Percentiles rank a stretch among this genome's conserved stretches.
Conservation (phyloP, 1,284 basidiomycete genomes). For the Sanghuangporus weigelae region DNA sequence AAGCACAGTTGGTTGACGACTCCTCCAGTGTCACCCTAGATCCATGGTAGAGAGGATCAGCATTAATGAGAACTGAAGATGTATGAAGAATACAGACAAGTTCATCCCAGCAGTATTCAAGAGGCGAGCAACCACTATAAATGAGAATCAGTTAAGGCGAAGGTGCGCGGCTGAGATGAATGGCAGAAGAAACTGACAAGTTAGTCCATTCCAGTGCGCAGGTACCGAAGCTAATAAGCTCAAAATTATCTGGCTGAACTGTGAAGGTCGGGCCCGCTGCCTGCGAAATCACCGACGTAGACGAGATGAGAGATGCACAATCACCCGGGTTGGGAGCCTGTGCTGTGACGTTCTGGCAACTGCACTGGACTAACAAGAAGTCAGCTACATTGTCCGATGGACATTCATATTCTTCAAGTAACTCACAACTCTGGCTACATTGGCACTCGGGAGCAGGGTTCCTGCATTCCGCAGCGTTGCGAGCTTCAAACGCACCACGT, state of each 20-base stretch:
- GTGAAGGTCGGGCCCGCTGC: constrained; percentile 25
- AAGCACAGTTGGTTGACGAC: constrained; percentile 15
- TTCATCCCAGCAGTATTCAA: constrained; percentile 26
- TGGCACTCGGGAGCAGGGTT: constrained; percentile 11
- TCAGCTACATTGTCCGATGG: neutral
- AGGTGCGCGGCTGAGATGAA: too few species aligned
- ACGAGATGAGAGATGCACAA: constrained; percentile 17
- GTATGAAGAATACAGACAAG: constrained; percentile 15
- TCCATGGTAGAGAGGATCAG: neutral
- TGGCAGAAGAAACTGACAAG: neutral
- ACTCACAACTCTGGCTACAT: constrained; percentile 23
- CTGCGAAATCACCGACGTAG: constrained; percentile 21
- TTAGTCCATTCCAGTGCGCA: constrained; percentile 28
- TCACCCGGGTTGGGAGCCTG: constrained; percentile 25
- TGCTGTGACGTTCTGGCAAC: constrained; percentile 11
- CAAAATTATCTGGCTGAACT: constrained; percentile 22
- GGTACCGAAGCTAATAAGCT: constrained; percentile 26
- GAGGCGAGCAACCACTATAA: constrained; percentile 12
- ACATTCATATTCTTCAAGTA: neutral
- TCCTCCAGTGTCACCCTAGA: constrained; percentile 5
- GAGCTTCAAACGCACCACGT: neutral
- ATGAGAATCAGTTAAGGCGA: neutral
- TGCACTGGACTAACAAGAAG: constrained; percentile 22
- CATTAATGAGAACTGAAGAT: neutral
- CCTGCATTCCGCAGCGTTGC: constrained; percentile 13